A percentile compares a stretch with the other conserved stretches of the same genome.
phyloP scores from a whole-genome alignment of 2,329 filamentous ascomycete genomes.

The Fusarium devonianum region DNA sequence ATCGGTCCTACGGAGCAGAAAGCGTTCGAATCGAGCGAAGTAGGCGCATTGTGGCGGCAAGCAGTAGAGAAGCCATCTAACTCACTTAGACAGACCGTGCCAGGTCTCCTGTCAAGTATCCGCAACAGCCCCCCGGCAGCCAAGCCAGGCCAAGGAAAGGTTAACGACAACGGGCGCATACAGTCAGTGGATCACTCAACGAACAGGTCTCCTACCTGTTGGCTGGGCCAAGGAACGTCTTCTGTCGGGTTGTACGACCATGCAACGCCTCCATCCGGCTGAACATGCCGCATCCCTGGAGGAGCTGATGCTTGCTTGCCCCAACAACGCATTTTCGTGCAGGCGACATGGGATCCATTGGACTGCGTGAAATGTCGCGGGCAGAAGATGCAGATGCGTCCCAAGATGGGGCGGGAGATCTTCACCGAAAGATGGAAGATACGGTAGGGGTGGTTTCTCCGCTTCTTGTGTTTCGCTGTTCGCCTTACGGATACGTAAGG shows the following conservation, averaged over 20 bases:
- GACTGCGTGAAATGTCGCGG: no score
- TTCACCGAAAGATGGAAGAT: slow-evolving; percentile 26
- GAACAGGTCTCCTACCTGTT: no score
- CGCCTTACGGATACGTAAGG: no score
- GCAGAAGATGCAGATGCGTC: slow-evolving; percentile 20
- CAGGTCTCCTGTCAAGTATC: slow-evolving; percentile 9
- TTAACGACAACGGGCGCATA: no score
- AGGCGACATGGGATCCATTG: no score
- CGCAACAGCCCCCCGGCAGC: no score
- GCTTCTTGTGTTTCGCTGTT: not conserved
- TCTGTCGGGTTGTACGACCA: slow-evolving; percentile 7
- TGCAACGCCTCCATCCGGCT: slow-evolving; percentile 14
- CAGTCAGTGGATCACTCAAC: no score
- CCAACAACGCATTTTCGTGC: slow-evolving; percentile 8
- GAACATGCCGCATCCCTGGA: slow-evolving; percentile 11
- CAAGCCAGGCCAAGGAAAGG: no score
- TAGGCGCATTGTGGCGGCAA: slow-evolving; percentile 1
- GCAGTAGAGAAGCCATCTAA: not conserved
- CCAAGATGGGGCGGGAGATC: slow-evolving; percentile 16
- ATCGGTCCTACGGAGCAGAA: slow-evolving; percentile 6
- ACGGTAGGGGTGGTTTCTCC: slow-evolving; percentile 10
- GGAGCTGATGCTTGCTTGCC: slow-evolving; percentile 1
- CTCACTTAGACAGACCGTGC: no score
- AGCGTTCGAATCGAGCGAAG: slow-evolving; percentile 6
- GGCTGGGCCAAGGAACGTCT: not conserved